These are phyloP conservation scores for Primulina eburnea DNA, from an alignment of 257 asterid genomes.

Conservation along the genomic window DNA sequence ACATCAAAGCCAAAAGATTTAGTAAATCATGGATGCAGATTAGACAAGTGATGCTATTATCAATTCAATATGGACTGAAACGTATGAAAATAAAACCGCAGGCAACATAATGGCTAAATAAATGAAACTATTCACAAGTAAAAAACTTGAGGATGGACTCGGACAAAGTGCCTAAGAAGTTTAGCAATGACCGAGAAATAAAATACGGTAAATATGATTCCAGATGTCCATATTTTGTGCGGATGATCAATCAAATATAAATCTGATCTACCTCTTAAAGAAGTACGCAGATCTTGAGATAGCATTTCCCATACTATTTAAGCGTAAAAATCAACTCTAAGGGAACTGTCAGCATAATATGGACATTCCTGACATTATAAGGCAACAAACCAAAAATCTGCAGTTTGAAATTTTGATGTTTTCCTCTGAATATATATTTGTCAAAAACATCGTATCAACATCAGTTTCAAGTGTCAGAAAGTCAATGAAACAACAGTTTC, in stretches of 20 bases:
- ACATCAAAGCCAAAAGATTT: neutral
- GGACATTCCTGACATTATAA: neutral
- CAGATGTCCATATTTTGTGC: neutral
- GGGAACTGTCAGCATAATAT: constrained; percentile 10
- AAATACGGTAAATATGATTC: constrained; percentile 1
- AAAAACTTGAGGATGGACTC: neutral
- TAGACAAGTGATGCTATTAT: neutral
- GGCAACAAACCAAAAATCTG: constrained; percentile 10
- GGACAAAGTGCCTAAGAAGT: constrained; percentile 2
- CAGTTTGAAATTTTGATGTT: neutral
- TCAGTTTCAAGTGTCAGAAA: neutral
- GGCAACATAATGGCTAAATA: neutral
- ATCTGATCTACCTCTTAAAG: constrained; percentile 2
- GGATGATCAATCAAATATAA: neutral
- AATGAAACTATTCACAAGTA: neutral
- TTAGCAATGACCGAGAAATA: constrained; percentile 1
- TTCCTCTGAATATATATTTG: neutral
- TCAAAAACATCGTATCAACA: too few relatives aligned
- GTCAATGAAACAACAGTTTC: constrained; percentile 3
- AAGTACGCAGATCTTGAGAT: constrained; percentile 1
- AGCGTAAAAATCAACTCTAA: constrained; percentile 5
- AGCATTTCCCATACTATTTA: neutral
- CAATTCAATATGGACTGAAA: neutral
- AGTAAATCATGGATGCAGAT: neutral
- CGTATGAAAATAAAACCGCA: neutral